Conservation (phyloP, 164 flowering plant species). For the Chimonanthus praecox region DNA sequence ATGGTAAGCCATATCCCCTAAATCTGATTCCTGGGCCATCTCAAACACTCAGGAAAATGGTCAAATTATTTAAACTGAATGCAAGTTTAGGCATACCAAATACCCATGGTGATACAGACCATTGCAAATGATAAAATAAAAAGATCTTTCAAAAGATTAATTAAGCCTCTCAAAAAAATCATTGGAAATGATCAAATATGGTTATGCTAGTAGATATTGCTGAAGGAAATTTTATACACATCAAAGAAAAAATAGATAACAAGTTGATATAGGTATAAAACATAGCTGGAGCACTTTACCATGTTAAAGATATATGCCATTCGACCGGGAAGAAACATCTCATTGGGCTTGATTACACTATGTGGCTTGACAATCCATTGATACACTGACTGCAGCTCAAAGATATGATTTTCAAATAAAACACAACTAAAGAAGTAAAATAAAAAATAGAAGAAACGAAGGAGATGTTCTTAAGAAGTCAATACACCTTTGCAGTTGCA, state of each 20-base stretch:
- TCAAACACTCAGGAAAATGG: neutral
- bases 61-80: neutral
- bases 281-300: slow-evolving; percentile 33
- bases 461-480: neutral
- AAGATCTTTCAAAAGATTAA: too few species aligned
- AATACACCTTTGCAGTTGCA: slow-evolving; percentile 71
- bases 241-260: neutral
- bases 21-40: neutral
- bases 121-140: neutral
- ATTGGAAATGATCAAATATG: too few species aligned
- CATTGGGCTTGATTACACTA: slow-evolving; percentile 66
- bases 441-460: neutral
- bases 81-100: neutral
- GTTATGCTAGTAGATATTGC: too few species aligned
- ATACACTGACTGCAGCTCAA: slow-evolving; percentile 74
- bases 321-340: slow-evolving; percentile 97
- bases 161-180: too few species aligned
- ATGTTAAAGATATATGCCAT: slow-evolving; percentile 86
- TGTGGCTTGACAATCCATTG: slow-evolving; percentile 95
- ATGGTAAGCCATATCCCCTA: neutral
- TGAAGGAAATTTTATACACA: too few species aligned
- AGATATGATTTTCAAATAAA: neutral
- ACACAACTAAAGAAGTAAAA: slow-evolving; percentile 3
- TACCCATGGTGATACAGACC: neutral
- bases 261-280: neutral